Evolutionary conservation across 2,329 filamentous ascomycete genomes (phyloP).

Genomic region (Monilinia laxa): DNA sequence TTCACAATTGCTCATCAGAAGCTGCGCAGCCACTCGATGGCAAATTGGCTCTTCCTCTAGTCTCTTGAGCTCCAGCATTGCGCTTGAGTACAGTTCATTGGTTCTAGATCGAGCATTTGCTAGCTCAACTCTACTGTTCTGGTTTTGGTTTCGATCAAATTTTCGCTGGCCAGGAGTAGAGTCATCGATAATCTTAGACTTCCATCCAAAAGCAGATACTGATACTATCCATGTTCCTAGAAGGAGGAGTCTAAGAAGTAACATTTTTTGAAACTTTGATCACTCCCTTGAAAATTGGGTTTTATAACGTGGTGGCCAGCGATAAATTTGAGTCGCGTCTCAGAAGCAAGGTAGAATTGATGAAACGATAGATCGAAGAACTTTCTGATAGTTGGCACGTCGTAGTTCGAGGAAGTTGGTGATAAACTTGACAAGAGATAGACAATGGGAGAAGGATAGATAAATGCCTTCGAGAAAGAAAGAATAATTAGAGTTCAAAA

Average conservation of each 20-base stretch:
- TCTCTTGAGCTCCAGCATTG: constrained; percentile 38
- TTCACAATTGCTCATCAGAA: constrained; percentile 41
- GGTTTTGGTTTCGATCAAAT: background rate
- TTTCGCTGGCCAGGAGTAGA: constrained; percentile 7
- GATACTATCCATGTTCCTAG: background rate
- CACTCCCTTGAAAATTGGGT: background rate
- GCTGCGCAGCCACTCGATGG: constrained; percentile 39
- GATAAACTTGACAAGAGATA: constrained; percentile 6
- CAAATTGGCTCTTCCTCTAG: constrained; percentile 40
- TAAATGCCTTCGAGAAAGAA: background rate
- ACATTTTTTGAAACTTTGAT: constrained; percentile 8
- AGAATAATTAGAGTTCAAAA: background rate
- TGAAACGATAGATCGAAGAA: constrained; percentile 3
- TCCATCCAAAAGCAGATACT: constrained; percentile 20
- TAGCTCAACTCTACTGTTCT: constrained; percentile 28
- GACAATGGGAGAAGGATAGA: background rate
- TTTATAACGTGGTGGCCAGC: background rate
- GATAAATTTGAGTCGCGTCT: background rate
- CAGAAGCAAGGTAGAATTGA: background rate
- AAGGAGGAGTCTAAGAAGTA: background rate
- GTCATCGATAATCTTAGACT: constrained; percentile 9
- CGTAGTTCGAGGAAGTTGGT: background rate
- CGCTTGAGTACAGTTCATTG: constrained; percentile 38
- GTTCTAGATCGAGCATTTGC: constrained; percentile 30
- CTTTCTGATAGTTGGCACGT: background rate